Evolutionary conservation across 495 filamentous ascomycete species (phyloP).

Genomic region (Chlorociboria aeruginascens): DNA sequence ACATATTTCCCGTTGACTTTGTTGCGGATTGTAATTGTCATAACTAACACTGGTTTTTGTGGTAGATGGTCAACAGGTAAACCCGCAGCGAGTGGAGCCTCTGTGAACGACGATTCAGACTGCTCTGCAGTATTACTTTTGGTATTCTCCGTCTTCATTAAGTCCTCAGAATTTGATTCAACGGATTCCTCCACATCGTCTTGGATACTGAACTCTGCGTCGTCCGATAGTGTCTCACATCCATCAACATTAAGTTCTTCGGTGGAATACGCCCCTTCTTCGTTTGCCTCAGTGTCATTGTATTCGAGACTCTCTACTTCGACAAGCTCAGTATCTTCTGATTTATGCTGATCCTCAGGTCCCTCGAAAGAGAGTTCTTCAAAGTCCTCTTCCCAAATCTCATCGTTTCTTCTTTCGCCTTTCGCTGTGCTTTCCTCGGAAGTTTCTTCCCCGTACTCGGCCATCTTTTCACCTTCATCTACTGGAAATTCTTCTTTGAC

Average conservation of each 20-base stretch:
- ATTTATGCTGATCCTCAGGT: not conserved
- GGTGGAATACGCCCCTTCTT: not conserved
- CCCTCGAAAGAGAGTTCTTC: constrained; percentile 13
- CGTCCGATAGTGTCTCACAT: not conserved
- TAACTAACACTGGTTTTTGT: constrained; percentile 36
- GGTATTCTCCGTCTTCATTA: not conserved
- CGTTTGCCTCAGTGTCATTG: not conserved
- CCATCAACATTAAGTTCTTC: constrained; percentile 13
- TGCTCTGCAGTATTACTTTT: not conserved
- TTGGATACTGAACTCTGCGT: not conserved
- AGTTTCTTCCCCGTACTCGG: constrained; percentile 10
- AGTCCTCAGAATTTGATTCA: not conserved
- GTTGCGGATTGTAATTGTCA: constrained; percentile 60
- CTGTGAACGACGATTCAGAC: not conserved
- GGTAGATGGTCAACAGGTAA: not conserved
- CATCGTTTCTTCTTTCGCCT: constrained; percentile 19
- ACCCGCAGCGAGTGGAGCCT: not conserved
- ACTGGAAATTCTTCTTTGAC: constrained; percentile 1
- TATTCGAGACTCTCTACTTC: not conserved
- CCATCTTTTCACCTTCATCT: constrained; percentile 12
- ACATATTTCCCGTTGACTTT: constrained; percentile 57
- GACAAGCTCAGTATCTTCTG: not conserved
- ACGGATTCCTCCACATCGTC: not conserved
- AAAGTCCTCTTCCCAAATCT: constrained; percentile 15
- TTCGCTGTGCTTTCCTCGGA: constrained; percentile 14